phyloP scores from a whole-genome alignment of 768 basidiomycete species.

The Hericium rajendrae region DNA sequence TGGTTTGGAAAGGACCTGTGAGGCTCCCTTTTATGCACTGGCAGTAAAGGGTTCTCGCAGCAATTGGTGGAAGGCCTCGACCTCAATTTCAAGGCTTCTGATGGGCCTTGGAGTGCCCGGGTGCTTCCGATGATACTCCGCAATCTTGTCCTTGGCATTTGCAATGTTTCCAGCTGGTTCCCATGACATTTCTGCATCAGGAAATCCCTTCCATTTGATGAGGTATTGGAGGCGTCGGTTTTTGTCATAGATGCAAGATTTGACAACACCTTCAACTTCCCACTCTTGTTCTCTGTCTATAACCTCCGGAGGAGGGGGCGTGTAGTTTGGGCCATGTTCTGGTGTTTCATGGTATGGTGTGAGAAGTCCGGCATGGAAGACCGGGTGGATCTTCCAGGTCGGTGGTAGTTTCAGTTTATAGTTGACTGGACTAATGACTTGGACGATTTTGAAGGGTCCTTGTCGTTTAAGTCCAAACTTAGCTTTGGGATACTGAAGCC shows the following conservation, averaged over 20 bases:
- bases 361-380: constrained; percentile 8
- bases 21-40: background rate
- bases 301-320: background rate
- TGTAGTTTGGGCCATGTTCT: constrained; percentile 2
- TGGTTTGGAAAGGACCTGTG: background rate
- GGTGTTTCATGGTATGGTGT: constrained; percentile 6
- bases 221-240: background rate
- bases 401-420: constrained; percentile 6
- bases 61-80: background rate
- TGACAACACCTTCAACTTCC: constrained; percentile 4
- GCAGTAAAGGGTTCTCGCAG: too few relatives aligned
- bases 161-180: background rate
- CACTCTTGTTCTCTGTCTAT: constrained; percentile 8
- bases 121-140: background rate
- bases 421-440: background rate
- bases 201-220: background rate
- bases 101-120: background rate
- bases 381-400: constrained; percentile 6
- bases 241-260: background rate
- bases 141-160: background rate
- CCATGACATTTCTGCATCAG: constrained; percentile 3
- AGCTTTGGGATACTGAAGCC: background rate
- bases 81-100: background rate
- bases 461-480: constrained; percentile 6
- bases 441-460: constrained; percentile 8